These are phyloP conservation scores for Casuarina equisetifolia DNA, from an alignment of 306 rosid genomes.

Conservation along the genomic window DNA sequence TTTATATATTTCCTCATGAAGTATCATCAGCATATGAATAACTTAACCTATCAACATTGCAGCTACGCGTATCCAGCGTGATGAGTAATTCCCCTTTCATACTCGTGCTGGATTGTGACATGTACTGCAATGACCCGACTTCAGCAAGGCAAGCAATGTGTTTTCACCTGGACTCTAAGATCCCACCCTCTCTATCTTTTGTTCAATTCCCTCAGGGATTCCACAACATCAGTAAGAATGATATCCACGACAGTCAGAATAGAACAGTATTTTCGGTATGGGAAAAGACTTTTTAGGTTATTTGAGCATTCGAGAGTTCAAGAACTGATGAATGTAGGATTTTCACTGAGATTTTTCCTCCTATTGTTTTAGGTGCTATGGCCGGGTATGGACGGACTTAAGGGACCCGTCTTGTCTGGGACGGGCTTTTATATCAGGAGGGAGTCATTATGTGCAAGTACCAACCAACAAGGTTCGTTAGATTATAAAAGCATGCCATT, in stretches of 20 bases:
- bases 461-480: slow-evolving; percentile 36
- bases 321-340: not conserved
- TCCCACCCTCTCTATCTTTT: slow-evolving; percentile 56
- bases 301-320: not conserved
- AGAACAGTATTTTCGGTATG: slow-evolving; percentile 43
- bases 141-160: slow-evolving; percentile 70
- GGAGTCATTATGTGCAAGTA: slow-evolving; percentile 41
- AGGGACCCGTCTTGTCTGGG: slow-evolving; percentile 61
- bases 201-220: slow-evolving; percentile 74
- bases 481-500: not conserved
- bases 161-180: slow-evolving; percentile 63
- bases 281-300: not conserved
- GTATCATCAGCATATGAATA: not conserved
- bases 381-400: slow-evolving; percentile 59
- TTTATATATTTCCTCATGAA: not conserved
- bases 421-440: slow-evolving; percentile 60
- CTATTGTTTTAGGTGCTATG: slow-evolving; percentile 35
- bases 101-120: slow-evolving; percentile 73
- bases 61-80: slow-evolving; percentile 67
- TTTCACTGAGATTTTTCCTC: not conserved
- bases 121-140: slow-evolving; percentile 67
- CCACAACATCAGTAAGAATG: slow-evolving; percentile 47
- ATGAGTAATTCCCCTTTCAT: slow-evolving; percentile 70
- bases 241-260: slow-evolving; percentile 56
- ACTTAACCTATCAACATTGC: slow-evolving; percentile 26